phyloP scores from a whole-genome alignment of 2,329 filamentous ascomycete genomes.

The Microthyrium microscopicum region DNA sequence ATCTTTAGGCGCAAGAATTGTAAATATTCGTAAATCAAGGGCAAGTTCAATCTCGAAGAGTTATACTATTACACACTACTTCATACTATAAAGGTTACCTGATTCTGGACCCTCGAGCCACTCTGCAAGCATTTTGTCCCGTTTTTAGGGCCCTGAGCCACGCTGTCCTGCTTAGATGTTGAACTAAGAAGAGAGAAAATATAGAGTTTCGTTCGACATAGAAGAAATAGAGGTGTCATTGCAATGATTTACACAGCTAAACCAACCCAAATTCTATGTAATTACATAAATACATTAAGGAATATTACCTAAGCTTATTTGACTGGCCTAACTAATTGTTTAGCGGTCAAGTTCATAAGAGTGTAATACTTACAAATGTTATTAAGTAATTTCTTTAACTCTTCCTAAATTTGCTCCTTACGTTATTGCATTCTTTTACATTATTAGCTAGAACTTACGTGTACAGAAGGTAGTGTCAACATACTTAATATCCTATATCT shows the following conservation, averaged over 20 bases:
- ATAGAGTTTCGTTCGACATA: too few species aligned
- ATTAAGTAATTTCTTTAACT: slow-evolving; percentile 2
- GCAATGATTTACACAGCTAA: too few species aligned
- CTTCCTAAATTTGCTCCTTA: slow-evolving; percentile 4
- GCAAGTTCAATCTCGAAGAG: slow-evolving; percentile 4
- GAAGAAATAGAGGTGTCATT: too few species aligned
- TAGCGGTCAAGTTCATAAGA: slow-evolving; percentile 1
- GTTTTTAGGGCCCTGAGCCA: slow-evolving; percentile 4
- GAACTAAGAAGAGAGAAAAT: neutral
- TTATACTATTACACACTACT: slow-evolving; percentile 3
- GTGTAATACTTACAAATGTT: slow-evolving; percentile 1
- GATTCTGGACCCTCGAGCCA: slow-evolving; percentile 5
- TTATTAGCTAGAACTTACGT: slow-evolving; percentile 2
- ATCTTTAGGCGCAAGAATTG: neutral
- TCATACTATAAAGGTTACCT: slow-evolving; percentile 2
- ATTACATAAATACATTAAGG: neutral
- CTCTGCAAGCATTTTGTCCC: slow-evolving; percentile 3
- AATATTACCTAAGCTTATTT: neutral
- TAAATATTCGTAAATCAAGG: neutral
- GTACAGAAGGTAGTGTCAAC: neutral
- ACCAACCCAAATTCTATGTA: slow-evolving; percentile 2
- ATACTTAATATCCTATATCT: slow-evolving; percentile 4
- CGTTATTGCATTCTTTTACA: slow-evolving; percentile 2
- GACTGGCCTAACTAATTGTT: slow-evolving; percentile 3
- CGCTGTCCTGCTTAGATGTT: neutral